phyloP scores from a whole-genome alignment of 768 basidiomycete species.

The Udeniomyces megalosporus region DNA sequence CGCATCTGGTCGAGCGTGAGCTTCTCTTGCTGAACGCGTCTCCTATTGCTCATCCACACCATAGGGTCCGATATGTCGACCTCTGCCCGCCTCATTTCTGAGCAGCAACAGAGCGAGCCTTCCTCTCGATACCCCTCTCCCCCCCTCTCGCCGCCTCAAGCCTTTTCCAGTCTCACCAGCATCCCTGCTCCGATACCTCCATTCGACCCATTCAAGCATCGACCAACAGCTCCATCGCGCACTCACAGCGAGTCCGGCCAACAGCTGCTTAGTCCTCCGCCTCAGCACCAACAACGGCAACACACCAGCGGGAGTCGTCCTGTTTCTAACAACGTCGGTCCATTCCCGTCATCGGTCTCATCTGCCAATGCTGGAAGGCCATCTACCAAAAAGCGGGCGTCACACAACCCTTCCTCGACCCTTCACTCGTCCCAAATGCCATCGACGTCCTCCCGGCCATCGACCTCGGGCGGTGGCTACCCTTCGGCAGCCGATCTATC shows the following conservation, averaged over 20 bases:
- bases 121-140: not conserved
- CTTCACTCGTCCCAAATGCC: not conserved
- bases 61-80: no score
- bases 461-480: not conserved
- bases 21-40: no score
- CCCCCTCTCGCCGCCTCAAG: not conserved
- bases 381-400: constrained; percentile 21
- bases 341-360: not conserved
- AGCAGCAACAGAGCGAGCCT: not conserved
- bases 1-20: no score
- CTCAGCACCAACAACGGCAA: not conserved
- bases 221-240: not conserved
- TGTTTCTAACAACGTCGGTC: not conserved
- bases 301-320: no score
- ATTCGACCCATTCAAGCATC: not conserved
- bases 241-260: not conserved
- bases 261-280: not conserved
- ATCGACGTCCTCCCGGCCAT: not conserved
- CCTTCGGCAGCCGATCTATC: constrained; percentile 20
- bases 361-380: not conserved
- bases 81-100: not conserved
- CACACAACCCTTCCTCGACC: constrained; percentile 24
- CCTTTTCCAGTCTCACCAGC: not conserved
- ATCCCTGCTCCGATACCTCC: not conserved
- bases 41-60: no score